Conservation (phyloP, 495 filamentous ascomycete genomes). For the Penicillium pulvis region DNA sequence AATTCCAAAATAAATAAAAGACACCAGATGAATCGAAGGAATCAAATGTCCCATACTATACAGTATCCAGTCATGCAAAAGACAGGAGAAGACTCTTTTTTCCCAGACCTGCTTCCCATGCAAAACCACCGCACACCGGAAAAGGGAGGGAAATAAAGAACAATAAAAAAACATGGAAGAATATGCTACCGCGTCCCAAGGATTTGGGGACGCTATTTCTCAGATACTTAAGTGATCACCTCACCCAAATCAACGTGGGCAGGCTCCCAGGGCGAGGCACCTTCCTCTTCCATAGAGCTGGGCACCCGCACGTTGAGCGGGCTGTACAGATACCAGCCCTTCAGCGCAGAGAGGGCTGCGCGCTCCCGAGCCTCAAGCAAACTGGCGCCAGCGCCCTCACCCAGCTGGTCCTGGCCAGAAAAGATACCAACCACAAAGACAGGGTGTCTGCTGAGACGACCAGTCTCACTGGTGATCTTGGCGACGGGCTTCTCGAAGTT, state of each 20-base stretch:
- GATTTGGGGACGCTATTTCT: conserved; percentile 8
- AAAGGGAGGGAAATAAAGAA: conserved; percentile 23
- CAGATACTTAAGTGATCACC: conserved; percentile 65
- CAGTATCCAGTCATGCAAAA: conserved; percentile 43
- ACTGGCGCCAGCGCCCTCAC: conserved; percentile 77
- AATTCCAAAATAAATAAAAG: conserved; percentile 29
- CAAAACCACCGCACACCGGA: conserved; percentile 31
- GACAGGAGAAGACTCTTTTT: conserved; percentile 29
- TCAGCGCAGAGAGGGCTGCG: conserved; percentile 81
- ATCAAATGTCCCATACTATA: conserved; percentile 47
- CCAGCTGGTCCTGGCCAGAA: conserved; percentile 82
- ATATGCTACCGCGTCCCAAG: conserved; percentile 28
- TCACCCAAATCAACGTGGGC: conserved; percentile 87
- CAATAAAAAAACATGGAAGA: conserved; percentile 28
- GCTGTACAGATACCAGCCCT: conserved; percentile 94
- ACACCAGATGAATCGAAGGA: conserved; percentile 41
- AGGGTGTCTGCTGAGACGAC: conserved; percentile 74
- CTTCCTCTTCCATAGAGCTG: conserved; percentile 72
- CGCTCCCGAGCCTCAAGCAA: conserved; percentile 74
- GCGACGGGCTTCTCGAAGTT: conserved; percentile 87
- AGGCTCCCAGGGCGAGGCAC: conserved; percentile 73
- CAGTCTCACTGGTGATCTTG: conserved; percentile 84
- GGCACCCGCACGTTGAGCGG: conserved; percentile 73
- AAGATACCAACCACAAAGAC: conserved; percentile 96
- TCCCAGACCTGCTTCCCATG: conserved; percentile 30